phyloP scores from a whole-genome alignment of 2,329 filamentous ascomycete genomes.

The Hymenoscyphus infarciens region DNA sequence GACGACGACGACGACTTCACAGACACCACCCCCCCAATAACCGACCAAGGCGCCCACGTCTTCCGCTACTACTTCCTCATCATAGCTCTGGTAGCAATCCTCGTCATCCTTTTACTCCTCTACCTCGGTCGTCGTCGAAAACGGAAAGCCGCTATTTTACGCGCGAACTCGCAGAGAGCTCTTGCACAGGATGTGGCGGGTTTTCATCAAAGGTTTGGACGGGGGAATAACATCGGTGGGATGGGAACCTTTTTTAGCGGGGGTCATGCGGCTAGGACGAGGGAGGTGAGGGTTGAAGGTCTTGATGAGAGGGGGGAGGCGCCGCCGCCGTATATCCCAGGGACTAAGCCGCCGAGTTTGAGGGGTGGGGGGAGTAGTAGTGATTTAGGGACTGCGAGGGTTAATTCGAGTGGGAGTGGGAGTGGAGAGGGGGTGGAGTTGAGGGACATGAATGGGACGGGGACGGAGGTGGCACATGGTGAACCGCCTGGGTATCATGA shows the following conservation, averaged over 20 bases:
- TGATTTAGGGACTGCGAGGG: slow-evolving; percentile 3
- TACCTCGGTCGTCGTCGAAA: slow-evolving; percentile 41
- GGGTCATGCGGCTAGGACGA: not conserved
- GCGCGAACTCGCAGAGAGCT: slow-evolving; percentile 31
- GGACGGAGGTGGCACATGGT: not conserved
- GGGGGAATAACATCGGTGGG: not conserved
- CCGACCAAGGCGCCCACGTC: slow-evolving; percentile 38
- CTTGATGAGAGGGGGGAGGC: slow-evolving; percentile 62
- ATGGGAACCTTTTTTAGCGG: too few species aligned
- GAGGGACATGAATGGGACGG: slow-evolving; percentile 10
- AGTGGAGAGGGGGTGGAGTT: slow-evolving; percentile 19
- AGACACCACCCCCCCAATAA: slow-evolving; percentile 25
- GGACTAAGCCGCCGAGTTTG: slow-evolving; percentile 32
- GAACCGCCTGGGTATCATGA: slow-evolving; percentile 30
- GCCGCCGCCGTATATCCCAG: slow-evolving; percentile 55
- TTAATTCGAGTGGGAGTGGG: not conserved
- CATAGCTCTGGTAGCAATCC: slow-evolving; percentile 43
- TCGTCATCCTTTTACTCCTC: slow-evolving; percentile 42
- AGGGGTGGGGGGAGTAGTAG: slow-evolving; percentile 13
- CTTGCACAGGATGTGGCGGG: slow-evolving; percentile 31
- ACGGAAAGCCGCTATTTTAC: slow-evolving; percentile 20
- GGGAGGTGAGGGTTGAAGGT: slow-evolving; percentile 45
- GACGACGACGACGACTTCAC: slow-evolving; percentile 5
- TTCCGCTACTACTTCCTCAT: slow-evolving; percentile 55
- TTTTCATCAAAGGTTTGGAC: slow-evolving; percentile 19